Evolutionary conservation across 129 eudicot species (phyloP), one percentile per base, ranked within the genome.

Genomic region (Chrysanthemum seticuspe): DNA sequence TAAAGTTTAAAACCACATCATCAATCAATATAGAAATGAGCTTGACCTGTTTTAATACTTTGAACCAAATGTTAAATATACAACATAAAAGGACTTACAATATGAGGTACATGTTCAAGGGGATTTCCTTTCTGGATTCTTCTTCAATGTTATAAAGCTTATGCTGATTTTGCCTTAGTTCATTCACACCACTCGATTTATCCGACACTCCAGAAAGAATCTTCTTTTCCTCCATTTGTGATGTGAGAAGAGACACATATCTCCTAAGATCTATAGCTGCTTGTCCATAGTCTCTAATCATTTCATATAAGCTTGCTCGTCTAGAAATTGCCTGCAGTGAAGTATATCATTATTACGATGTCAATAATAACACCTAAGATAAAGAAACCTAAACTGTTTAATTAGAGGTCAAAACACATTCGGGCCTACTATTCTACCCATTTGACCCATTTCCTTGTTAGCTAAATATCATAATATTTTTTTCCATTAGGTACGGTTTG

Each of bases 261-360:
- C 83, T 82, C 74, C 81, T 79, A 75, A 90, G 85, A 87, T 90
- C 97, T 12, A 54, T 61, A 76, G 81, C 91, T 9, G 97, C 95
- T 75, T 79, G 84, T 4, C 81, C 89, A 65, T 87, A 90, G 65
- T 90, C 91, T 76, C 97, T 90, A 51, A 90, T 87, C 95, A 77
- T 85, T 78, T 90, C 95, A 77, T 85, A 85, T 13, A 85, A 71
- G 59, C 78, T 31, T 15, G 95, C 97, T 66, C 97, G 79, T 79
- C 95, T 83, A 18, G 91, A 81, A 66, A 90, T 18, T 62, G 91
- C 97, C 97, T 90, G 82, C 70, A 68, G 50, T 49, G 5, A 61
- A 48, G 16, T 58, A 76, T 2, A 76, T 47, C 21, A 40, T 13
- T 53, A 64, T 13, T 36, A 64, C 7, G 44, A 52, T 53, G 25